phyloP scores from a whole-genome alignment of 768 basidiomycete species.

The Xerocomellus intermedius region DNA sequence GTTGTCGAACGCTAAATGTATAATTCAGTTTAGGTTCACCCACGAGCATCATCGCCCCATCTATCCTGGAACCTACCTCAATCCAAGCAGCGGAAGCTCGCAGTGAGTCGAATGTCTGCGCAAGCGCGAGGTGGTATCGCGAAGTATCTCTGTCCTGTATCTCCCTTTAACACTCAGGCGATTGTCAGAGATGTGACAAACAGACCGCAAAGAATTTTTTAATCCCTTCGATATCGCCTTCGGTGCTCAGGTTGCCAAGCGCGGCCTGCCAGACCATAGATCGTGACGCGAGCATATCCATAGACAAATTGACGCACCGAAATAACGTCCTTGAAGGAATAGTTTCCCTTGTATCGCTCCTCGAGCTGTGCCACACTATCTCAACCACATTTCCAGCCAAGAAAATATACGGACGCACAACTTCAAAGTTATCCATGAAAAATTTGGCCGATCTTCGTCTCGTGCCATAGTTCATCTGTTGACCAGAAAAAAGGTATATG shows the following conservation, averaged over 20 bases:
- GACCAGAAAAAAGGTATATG: slow-evolving; percentile 58
- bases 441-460: slow-evolving; percentile 55
- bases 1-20: slow-evolving; percentile 50
- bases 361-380: slow-evolving; percentile 42
- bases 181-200: background rate
- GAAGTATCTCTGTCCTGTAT: slow-evolving; percentile 62
- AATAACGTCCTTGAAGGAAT: slow-evolving; percentile 52
- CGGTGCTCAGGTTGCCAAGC: slow-evolving; percentile 54
- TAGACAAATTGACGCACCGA: slow-evolving; percentile 38
- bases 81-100: slow-evolving; percentile 60
- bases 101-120: slow-evolving; percentile 69
- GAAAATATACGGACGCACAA: slow-evolving; percentile 38
- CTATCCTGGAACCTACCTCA: slow-evolving; percentile 42
- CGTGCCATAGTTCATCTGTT: slow-evolving; percentile 54
- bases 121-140: slow-evolving; percentile 61
- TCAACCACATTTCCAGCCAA: background rate
- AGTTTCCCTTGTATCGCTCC: slow-evolving; percentile 71
- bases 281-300: background rate
- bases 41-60: background rate
- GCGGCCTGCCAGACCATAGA: slow-evolving; percentile 29
- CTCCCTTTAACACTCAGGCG: background rate
- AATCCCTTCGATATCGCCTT: slow-evolving; percentile 61
- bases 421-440: slow-evolving; percentile 68
- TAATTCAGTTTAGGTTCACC: background rate
- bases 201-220: slow-evolving; percentile 75